Evolutionary conservation across 1,139 yeast species (phyloP).

Genomic region (Nakaseomyces nivariensis): DNA sequence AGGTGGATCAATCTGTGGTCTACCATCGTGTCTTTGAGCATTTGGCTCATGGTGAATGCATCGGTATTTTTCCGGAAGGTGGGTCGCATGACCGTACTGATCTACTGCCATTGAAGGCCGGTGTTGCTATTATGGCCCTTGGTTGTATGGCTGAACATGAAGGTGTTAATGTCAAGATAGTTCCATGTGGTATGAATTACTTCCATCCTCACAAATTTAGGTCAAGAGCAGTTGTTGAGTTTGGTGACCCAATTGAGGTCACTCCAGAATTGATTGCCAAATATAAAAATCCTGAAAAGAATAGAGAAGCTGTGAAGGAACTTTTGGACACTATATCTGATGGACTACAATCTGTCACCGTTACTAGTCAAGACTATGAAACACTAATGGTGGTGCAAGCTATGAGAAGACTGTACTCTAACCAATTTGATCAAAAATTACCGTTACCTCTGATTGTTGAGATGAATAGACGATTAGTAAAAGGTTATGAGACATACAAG

Average conservation of each 20-base stretch:
- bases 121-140: conserved; percentile 95
- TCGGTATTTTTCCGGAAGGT: conserved; percentile 97
- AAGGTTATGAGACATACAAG: conserved; percentile 66
- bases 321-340: conserved; percentile 62
- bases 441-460: conserved; percentile 82
- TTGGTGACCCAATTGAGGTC: conserved; percentile 80
- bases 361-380: conserved; percentile 85
- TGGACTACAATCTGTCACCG: conserved; percentile 80
- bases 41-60: conserved; percentile 64
- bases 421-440: conserved; percentile 54
- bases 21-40: conserved; percentile 77
- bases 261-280: conserved; percentile 51
- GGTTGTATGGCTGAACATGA: conserved; percentile 78
- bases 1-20: conserved; percentile 76
- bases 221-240: conserved; percentile 89
- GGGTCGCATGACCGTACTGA: conserved; percentile 95
- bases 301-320: conserved; percentile 62
- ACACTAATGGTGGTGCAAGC: conserved; percentile 90
- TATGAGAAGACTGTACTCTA: conserved; percentile 79
- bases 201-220: conserved; percentile 93
- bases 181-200: conserved; percentile 95
- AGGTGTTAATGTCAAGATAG: conserved; percentile 66
- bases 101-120: conserved; percentile 84
- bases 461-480: conserved; percentile 74
- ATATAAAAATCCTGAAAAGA: conserved; percentile 56